Percentiles rank a stretch among this genome's conserved stretches.
Evolutionary conservation across 2,329 filamentous ascomycete species (phyloP).

Genomic region (Epichloe aotearoae): DNA sequence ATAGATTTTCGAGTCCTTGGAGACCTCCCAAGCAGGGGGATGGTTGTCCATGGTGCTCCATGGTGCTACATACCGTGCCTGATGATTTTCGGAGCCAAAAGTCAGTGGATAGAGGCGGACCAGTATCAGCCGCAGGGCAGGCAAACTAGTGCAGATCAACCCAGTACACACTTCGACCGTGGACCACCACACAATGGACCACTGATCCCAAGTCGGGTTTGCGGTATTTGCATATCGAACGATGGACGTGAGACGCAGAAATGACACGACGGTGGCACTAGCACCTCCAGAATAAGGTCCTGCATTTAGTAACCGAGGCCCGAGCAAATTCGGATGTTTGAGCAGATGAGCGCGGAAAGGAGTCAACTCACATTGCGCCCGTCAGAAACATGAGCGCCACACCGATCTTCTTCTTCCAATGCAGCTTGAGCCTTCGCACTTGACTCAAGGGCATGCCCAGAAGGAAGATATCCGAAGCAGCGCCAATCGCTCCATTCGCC

Average conservation of each 20-base stretch:
- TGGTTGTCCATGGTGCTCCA: no score
- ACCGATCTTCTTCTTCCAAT: conserved; percentile 29
- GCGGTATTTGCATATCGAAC: conserved; percentile 14
- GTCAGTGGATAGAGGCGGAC: background rate
- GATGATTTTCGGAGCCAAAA: background rate
- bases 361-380: conserved; percentile 20
- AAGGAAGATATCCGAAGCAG: conserved; percentile 33
- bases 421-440: conserved; percentile 22
- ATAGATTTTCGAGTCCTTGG: background rate
- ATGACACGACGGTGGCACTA: conserved; percentile 19
- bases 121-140: conserved; percentile 16
- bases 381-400: conserved; percentile 31
- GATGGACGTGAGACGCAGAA: conserved; percentile 18
- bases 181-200: conserved; percentile 16
- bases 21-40: no score
- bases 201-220: conserved; percentile 19
- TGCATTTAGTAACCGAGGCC: no score
- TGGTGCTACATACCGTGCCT: background rate
- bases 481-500: conserved; percentile 32
- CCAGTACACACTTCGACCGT: conserved; percentile 20
- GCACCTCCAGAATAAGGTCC: background rate
- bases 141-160: conserved; percentile 21
- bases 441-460: conserved; percentile 31
- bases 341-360: background rate
- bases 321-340: background rate